These are phyloP conservation scores for Tetrahymena thermophila DNA, from an alignment of 73 alveolate species.

Conservation along the genomic window DNA sequence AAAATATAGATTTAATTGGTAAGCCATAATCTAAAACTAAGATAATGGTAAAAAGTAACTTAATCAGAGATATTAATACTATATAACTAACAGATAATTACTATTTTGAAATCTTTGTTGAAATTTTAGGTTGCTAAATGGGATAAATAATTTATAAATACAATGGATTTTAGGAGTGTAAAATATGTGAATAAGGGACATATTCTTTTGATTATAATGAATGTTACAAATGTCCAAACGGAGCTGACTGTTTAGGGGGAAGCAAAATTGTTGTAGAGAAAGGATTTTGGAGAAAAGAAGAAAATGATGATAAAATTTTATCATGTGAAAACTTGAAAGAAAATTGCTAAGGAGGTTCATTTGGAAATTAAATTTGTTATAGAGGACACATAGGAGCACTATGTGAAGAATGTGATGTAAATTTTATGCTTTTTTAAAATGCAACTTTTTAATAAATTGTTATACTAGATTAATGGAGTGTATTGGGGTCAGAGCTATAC, in stretches of 20 bases:
- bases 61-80: not conserved
- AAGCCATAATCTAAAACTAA: not conserved
- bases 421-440: no score
- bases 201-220: not conserved
- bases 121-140: not conserved
- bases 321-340: not conserved
- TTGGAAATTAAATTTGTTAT: not conserved
- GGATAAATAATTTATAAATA: not conserved
- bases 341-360: not conserved
- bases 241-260: slow-evolving; percentile 43
- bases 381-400: not conserved
- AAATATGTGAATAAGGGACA: slow-evolving; percentile 6
- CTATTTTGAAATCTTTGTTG: not conserved
- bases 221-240: slow-evolving; percentile 18
- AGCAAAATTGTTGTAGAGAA: slow-evolving; percentile 1
- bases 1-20: not conserved
- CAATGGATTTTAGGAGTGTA: not conserved
- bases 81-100: not conserved
- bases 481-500: not conserved
- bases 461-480: not conserved
- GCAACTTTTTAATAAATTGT: no score
- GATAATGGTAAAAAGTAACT: not conserved
- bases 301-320: slow-evolving; percentile 26
- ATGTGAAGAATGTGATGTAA: not conserved
- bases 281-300: slow-evolving; percentile 51